Percentiles rank a stretch among this genome's conserved stretches.
Conservation (phyloP, 352 stramenopile species). For the Globisporangium splendens region DNA sequence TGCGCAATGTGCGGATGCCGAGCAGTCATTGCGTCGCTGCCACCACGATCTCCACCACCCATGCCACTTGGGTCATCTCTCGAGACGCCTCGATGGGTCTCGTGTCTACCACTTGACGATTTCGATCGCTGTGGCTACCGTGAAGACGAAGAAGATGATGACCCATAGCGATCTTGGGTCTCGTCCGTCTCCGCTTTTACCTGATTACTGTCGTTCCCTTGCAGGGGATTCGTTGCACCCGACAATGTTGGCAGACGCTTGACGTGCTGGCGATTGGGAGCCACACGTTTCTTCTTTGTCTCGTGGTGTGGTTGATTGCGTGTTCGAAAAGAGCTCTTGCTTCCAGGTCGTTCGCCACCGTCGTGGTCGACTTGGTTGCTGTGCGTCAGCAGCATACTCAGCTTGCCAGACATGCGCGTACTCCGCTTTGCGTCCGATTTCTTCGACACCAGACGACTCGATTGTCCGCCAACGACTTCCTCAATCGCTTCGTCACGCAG, state of each 20-base stretch:
- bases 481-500: conserved; percentile 59
- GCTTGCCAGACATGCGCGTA: conserved; percentile 9
- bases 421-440: neutral
- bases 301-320: too few species aligned
- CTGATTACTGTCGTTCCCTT: neutral
- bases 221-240: neutral
- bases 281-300: neutral
- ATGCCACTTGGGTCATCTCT: neutral
- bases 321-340: too few species aligned
- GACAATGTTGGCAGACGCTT: neutral
- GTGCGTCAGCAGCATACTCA: conserved; percentile 11
- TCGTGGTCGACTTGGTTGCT: conserved; percentile 10
- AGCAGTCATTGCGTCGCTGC: conserved; percentile 27
- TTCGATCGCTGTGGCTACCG: neutral
- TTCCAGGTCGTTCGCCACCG: neutral
- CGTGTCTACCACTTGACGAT: neutral
- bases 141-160: neutral
- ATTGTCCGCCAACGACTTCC: conserved; percentile 35
- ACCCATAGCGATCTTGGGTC: neutral
- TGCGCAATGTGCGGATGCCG: conserved; percentile 46
- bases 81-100: neutral
- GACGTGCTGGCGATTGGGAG: neutral
- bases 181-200: neutral
- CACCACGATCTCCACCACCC: neutral
- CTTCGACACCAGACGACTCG: neutral